Base-by-base conservation (phyloP, 1,284 basidiomycete genomes). In the Xerocomus nothofagi region DNA sequence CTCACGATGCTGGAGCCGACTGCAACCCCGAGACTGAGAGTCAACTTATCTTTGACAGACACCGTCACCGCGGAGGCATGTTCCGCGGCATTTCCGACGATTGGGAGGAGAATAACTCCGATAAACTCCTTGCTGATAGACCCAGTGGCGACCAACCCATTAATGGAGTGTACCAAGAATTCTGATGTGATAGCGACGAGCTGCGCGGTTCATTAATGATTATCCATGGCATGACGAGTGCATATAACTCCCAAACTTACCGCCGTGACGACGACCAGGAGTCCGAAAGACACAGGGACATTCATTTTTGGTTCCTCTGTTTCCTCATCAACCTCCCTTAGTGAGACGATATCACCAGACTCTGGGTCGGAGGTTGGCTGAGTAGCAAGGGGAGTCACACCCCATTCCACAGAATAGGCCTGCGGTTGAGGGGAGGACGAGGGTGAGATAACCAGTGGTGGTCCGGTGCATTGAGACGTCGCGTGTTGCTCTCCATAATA, bases 1-100 rank as follows among this genome's bases (percentile, higher is more conserved):
- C 81, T 68, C 55, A 91, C 86, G 58, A 94, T 92, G 10, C 86
- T 88, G 2, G 88, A 89, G 6, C 91, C 91, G 33, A 93, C 84
- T 20, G 91, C 91, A 30, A 93, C 90, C 34, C 85, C 82, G 60
- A 92, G 78, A 59, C 83, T 83, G 30, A 88, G 74, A 39, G 83
- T 80, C 45, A 90, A 63, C 65, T 84, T 78, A 63, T 90, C 81
- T 68, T 89, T 90, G 47, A 87, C 81, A 0, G 91, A 90, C 10
- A 90, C 89, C 24, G 81, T 88, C 47, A 93, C 80, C 6, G 91
- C 88, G 0, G 89, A 90, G 44, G 88, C 82, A 57, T 76, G 77
- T 58, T 80, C 78, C 53, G 90, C 89, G 11, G 88, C 77, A 44
- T 89, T 91, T 44, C 87, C 88, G 31, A 91, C 82, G 43, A 87